These are phyloP conservation scores for Calonectria multiphialidica DNA, from an alignment of 2,329 filamentous ascomycete genomes.

Conservation along the genomic window DNA sequence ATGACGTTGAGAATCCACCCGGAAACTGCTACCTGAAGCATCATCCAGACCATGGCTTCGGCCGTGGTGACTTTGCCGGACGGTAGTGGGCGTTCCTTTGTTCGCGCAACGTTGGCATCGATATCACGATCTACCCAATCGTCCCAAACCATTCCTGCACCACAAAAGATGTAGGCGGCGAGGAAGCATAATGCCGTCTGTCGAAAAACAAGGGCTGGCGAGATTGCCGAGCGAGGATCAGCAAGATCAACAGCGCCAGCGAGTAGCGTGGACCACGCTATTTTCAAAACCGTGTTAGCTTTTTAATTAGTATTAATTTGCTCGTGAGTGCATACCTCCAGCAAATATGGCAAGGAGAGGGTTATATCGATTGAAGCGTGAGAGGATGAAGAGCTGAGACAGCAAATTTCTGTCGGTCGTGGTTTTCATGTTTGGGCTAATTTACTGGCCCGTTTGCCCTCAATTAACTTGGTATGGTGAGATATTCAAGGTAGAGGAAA, in stretches of 20 bases:
- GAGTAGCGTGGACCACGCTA: constrained; percentile 20
- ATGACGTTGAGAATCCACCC: neutral
- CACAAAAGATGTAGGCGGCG: constrained; percentile 42
- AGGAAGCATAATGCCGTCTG: constrained; percentile 39
- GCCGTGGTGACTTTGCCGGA: constrained; percentile 36
- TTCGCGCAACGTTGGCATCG: constrained; percentile 43
- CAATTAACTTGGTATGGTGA: neutral
- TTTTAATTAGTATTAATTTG: too few relatives aligned
- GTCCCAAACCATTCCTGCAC: constrained; percentile 48
- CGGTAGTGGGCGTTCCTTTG: constrained; percentile 44
- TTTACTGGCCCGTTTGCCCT: neutral
- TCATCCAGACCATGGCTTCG: constrained; percentile 30
- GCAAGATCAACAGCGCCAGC: constrained; percentile 16
- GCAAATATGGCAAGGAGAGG: neutral
- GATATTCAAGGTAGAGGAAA: neutral
- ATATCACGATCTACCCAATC: constrained; percentile 46
- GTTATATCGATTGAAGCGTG: neutral
- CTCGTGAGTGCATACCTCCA: neutral
- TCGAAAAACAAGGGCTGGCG: constrained; percentile 32
- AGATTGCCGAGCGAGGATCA: constrained; percentile 8
- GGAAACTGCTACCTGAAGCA: neutral
- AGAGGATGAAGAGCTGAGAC: neutral
- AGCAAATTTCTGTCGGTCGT: neutral
- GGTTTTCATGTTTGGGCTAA: neutral
- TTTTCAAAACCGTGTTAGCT: neutral